Percentiles rank a stretch among this genome's conserved stretches.
Conservation (phyloP, 306 rosid species). For the Crotalaria pallida region DNA sequence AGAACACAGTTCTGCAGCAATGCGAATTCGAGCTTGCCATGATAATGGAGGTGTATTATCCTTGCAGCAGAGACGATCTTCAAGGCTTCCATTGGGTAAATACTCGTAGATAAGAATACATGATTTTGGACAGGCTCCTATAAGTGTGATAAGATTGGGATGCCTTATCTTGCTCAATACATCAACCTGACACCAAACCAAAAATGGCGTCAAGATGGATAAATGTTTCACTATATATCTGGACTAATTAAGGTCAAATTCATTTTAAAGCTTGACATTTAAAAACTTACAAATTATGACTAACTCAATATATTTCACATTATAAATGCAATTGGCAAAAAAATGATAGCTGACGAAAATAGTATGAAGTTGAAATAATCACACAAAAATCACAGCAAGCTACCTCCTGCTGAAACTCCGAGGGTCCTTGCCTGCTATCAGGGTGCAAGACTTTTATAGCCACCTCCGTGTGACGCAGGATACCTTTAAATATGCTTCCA, state of each 20-base stretch:
- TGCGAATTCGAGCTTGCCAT: slow-evolving; percentile 74
- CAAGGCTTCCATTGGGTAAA: slow-evolving; percentile 86
- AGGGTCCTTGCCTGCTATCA: slow-evolving; percentile 59
- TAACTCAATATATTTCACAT: background rate
- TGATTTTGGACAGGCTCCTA: slow-evolving; percentile 73
- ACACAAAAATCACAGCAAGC: slow-evolving; percentile 12
- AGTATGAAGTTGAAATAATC: background rate
- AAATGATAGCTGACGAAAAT: background rate
- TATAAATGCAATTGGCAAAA: background rate
- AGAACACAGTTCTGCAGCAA: slow-evolving; percentile 73
- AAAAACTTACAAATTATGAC: background rate
- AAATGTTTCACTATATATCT: background rate
- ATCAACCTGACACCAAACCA: slow-evolving; percentile 52
- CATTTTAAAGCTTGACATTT: background rate
- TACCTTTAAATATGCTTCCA: slow-evolving; percentile 72
- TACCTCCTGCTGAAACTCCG: slow-evolving; percentile 87
- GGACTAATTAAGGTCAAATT: background rate
- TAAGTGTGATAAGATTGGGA: slow-evolving; percentile 72
- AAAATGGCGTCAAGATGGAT: background rate
- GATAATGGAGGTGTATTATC: slow-evolving; percentile 63
- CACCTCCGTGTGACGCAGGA: slow-evolving; percentile 65
- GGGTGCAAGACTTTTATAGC: slow-evolving; percentile 67
- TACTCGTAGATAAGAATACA: slow-evolving; percentile 71
- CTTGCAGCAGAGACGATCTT: slow-evolving; percentile 73
- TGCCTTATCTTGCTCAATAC: slow-evolving; percentile 75